Conservation (phyloP, 2,329 filamentous ascomycete genomes). For the Penicillium crustosum region DNA sequence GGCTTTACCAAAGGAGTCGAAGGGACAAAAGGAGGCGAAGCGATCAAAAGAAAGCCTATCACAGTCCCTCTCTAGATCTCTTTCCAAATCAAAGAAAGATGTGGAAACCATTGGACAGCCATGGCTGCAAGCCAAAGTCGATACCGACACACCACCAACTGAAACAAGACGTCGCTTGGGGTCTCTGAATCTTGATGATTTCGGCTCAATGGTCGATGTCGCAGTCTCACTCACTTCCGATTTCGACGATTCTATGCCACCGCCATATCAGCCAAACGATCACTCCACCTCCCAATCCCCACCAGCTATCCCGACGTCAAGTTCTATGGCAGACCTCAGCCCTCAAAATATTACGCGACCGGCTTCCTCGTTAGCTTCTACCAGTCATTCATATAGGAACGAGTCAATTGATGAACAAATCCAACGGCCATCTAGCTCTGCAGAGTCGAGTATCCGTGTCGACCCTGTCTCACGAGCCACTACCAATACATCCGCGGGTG, state of each 20-base stretch:
- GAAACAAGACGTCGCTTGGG: constrained; percentile 25
- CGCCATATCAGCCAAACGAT: constrained; percentile 20
- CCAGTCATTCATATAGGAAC: constrained; percentile 9
- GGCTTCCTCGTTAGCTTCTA: constrained; percentile 11
- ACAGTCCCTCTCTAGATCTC: constrained; percentile 19
- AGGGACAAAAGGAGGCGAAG: constrained; percentile 10
- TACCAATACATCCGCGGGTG: neutral
- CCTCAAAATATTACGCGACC: neutral
- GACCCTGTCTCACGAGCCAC: neutral
- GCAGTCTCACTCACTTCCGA: constrained; percentile 30
- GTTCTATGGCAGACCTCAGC: constrained; percentile 5
- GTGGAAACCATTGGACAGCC: constrained; percentile 41
- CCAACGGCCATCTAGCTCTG: constrained; percentile 13
- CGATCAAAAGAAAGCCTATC: constrained; percentile 14
- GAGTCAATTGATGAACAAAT: constrained; percentile 10
- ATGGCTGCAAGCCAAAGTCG: constrained; percentile 35
- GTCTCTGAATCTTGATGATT: constrained; percentile 34
- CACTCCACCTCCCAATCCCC: constrained; percentile 3
- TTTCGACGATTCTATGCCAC: constrained; percentile 24
- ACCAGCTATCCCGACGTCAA: constrained; percentile 4
- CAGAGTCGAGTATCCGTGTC: constrained; percentile 3
- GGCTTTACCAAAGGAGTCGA: constrained; percentile 11
- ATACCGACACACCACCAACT: constrained; percentile 13
- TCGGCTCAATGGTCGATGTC: constrained; percentile 36
- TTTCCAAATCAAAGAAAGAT: constrained; percentile 34